Base-by-base conservation (phyloP, 1,139 yeast species). In the Candida gigantensis region DNA sequence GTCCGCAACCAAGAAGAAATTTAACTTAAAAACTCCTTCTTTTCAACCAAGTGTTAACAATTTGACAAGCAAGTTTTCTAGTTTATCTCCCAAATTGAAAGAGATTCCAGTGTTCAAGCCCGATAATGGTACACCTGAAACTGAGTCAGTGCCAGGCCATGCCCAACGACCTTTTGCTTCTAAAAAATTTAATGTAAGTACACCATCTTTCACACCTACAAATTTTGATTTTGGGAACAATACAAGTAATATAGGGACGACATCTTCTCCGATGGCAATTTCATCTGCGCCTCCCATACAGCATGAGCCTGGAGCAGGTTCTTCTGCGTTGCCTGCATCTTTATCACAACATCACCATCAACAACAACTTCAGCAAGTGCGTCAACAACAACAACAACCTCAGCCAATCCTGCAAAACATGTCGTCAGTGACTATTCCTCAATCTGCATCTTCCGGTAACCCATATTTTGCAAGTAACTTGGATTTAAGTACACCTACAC, bases 21-120 rank as follows among this genome's bases (percentile, higher is more conserved):
- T 80, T 60, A 81, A 79, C 47, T 65, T 77, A 39, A 80, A 79
- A 43, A 77, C 85, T 1, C 87, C 88, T 0, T 71, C 84, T 3
- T 82, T 83, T 57, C 82, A 78, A 36, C 89, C 84, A 3, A 52
- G 42, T 66, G 13, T 58, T 33, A 43, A 41, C 52, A 37, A 39
- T 30, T 37, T 65, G 25, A 53, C 72, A 23, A 62, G 60, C 40
- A 75, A 74, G 47, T 72, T 75, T 47, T 54, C 79, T 4, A 56
- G 56, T 9, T 52, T 72, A 39, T 75, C 84, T 3, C 83, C 85
- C 3, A 76, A 76, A 42, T 49, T 79, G n/a, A 68, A 69, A 32
- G 77, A 71, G 18, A 70, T 77, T 12, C 81, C 82, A 1, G 57
- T 79, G 0, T 82, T 81, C 52, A 71, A 77, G 4, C 87, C 88